Percentiles rank a stretch among this genome's conserved stretches.
Evolutionary conservation across 2,329 filamentous ascomycete species (phyloP).

Genomic region (Ilyonectria sp.): DNA sequence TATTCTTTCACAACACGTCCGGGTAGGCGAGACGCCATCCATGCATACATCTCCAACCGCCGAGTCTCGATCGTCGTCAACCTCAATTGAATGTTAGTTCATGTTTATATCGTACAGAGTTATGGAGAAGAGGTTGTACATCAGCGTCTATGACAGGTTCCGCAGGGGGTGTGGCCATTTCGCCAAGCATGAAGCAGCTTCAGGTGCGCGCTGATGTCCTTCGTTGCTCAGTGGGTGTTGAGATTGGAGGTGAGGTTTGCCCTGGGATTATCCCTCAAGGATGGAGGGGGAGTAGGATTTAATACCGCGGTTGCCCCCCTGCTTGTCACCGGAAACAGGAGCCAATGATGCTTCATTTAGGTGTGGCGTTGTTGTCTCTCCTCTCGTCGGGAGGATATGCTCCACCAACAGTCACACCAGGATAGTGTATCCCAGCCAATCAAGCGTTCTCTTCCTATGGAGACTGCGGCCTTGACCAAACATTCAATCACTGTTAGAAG

Average conservation of each 20-base stretch:
- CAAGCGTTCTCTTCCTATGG: not conserved
- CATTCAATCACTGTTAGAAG: no score
- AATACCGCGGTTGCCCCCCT: not conserved
- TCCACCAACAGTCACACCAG: slow-evolving; percentile 1
- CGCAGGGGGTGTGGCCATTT: slow-evolving; percentile 1
- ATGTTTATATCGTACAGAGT: slow-evolving; percentile 1
- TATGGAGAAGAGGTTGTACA: not conserved
- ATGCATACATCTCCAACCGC: not conserved
- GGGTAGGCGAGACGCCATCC: not conserved
- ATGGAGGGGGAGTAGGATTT: not conserved
- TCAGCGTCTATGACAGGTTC: slow-evolving; percentile 4
- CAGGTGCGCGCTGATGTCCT: not conserved
- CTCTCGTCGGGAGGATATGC: not conserved
- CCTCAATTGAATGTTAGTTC: not conserved
- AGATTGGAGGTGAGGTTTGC: slow-evolving; percentile 1
- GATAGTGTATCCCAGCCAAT: slow-evolving; percentile 2
- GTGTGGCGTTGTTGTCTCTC: slow-evolving; percentile 7
- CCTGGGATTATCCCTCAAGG: not conserved
- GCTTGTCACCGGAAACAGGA: not conserved
- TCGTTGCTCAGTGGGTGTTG: not conserved
- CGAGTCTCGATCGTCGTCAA: not conserved
- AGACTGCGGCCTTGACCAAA: no score
- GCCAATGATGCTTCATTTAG: slow-evolving; percentile 3
- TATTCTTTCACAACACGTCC: not conserved
- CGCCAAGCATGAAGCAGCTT: slow-evolving; percentile 5